phyloP scores from a whole-genome alignment of 2,329 filamentous ascomycete species.

The Trichophyton benhamiae region DNA sequence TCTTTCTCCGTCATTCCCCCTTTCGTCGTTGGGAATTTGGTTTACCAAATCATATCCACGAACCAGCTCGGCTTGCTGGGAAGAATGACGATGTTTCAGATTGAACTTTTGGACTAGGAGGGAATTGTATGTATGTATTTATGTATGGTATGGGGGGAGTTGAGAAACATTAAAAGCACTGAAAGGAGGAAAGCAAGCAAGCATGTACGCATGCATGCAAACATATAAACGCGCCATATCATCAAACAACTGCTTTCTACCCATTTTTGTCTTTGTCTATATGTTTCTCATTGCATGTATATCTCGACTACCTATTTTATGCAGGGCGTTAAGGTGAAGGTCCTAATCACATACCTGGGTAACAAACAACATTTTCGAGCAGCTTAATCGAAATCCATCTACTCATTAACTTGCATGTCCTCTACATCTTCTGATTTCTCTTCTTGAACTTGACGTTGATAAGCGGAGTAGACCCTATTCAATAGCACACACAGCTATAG shows the following conservation, averaged over 20 bases:
- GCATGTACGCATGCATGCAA: too few relatives aligned
- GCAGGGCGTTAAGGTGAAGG: not conserved
- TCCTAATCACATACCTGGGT: too few relatives aligned
- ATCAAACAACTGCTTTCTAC: not conserved
- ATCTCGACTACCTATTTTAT: not conserved
- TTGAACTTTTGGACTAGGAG: not conserved
- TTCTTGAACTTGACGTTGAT: not conserved
- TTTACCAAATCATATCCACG: not conserved
- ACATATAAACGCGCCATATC: not conserved
- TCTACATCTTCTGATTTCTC: not conserved
- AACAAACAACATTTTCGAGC: not conserved
- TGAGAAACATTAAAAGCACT: not conserved
- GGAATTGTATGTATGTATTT: conserved; percentile 1
- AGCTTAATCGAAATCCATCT: not conserved
- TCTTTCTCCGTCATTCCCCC: not conserved
- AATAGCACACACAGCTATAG: not conserved
- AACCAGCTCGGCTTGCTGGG: not conserved
- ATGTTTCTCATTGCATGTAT: not conserved
- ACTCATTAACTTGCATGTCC: not conserved
- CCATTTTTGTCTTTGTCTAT: not conserved
- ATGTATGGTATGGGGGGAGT: conserved; percentile 1
- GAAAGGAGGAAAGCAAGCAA: not conserved
- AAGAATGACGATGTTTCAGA: not conserved
- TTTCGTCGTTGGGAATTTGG: not conserved
- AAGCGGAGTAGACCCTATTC: not conserved